Conservation (phyloP, 495 filamentous ascomycete genomes). For the Sordaria brevicollis region DNA sequence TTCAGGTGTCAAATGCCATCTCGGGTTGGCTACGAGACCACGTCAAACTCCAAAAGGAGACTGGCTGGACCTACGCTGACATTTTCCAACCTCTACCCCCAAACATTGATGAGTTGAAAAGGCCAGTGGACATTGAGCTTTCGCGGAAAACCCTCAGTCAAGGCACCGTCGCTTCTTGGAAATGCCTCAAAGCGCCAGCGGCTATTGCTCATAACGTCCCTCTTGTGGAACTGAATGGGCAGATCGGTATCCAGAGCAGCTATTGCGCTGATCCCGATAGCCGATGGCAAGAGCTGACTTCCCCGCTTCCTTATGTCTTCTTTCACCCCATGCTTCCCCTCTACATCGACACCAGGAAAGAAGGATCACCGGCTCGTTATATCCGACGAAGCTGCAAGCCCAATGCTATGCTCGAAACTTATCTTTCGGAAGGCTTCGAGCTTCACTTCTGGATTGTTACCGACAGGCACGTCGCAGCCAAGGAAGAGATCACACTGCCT, state of each 20-base stretch:
- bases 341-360: constrained; percentile 80
- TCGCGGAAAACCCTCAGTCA: constrained; percentile 36
- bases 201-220: constrained; percentile 52
- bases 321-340: constrained; percentile 74
- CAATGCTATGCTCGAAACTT: constrained; percentile 72
- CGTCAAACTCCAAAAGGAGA: constrained; percentile 35
- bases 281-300: constrained; percentile 63
- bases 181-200: constrained; percentile 51
- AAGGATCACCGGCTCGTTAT: constrained; percentile 77
- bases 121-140: constrained; percentile 25
- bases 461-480: constrained; percentile 53
- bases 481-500: constrained; percentile 45
- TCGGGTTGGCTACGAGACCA: constrained; percentile 63
- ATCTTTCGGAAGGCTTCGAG: constrained; percentile 60
- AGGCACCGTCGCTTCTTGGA: constrained; percentile 48
- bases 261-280: constrained; percentile 66
- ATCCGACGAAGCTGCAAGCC: constrained; percentile 80
- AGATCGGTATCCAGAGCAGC: constrained; percentile 66
- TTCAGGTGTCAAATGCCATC: constrained; percentile 56
- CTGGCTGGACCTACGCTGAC: constrained; percentile 31
- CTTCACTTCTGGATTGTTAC: constrained; percentile 88
- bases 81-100: constrained; percentile 38
- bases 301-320: constrained; percentile 77
- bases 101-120: constrained; percentile 26
- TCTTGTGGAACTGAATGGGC: constrained; percentile 79